These are phyloP conservation scores for Ogataea henricii DNA, from an alignment of 805 yeast species.

Conservation along the genomic window DNA sequence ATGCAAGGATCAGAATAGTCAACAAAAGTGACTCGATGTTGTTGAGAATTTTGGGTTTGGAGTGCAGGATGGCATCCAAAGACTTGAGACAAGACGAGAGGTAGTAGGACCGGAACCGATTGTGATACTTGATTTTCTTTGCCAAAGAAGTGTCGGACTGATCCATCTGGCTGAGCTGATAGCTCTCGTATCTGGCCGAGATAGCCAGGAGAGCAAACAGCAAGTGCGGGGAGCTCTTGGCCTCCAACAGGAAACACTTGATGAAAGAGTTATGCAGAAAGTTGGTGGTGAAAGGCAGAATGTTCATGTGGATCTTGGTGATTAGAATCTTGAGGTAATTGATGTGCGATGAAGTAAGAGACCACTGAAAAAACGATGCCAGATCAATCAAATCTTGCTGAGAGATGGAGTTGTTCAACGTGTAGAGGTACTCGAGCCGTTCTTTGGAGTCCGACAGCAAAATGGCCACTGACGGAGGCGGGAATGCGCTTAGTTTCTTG, in stretches of 20 bases:
- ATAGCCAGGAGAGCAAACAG: slow-evolving; percentile 72
- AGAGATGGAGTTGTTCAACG: slow-evolving; percentile 31
- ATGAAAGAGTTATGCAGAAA: slow-evolving; percentile 37
- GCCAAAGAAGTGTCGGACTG: slow-evolving; percentile 15
- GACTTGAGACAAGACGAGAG: slow-evolving; percentile 65
- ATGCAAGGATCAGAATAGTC: slow-evolving; percentile 67
- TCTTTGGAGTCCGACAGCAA: slow-evolving; percentile 17
- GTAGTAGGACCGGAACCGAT: slow-evolving; percentile 59
- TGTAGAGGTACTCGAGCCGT: slow-evolving; percentile 30
- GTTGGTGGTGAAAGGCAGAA: slow-evolving; percentile 38
- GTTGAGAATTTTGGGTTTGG: slow-evolving; percentile 41
- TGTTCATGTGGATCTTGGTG: slow-evolving; percentile 37
- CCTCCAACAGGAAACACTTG: slow-evolving; percentile 34
- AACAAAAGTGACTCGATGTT: slow-evolving; percentile 70
- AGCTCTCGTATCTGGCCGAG: slow-evolving; percentile 58
- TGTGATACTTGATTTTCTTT: slow-evolving; percentile 45
- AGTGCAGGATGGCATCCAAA: slow-evolving; percentile 52
- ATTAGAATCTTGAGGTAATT: slow-evolving; percentile 36
- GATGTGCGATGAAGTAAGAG: slow-evolving; percentile 33
- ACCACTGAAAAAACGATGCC: slow-evolving; percentile 35
- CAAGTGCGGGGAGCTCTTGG: slow-evolving; percentile 57
- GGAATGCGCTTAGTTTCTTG: slow-evolving; percentile 23
- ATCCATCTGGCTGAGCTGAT: slow-evolving; percentile 29
- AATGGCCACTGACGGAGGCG: slow-evolving; percentile 25
- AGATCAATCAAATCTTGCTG: slow-evolving; percentile 28